These are phyloP conservation scores for Thielaviopsis punctulata DNA, from an alignment of 2,329 filamentous ascomycete species.

Conservation along the genomic window DNA sequence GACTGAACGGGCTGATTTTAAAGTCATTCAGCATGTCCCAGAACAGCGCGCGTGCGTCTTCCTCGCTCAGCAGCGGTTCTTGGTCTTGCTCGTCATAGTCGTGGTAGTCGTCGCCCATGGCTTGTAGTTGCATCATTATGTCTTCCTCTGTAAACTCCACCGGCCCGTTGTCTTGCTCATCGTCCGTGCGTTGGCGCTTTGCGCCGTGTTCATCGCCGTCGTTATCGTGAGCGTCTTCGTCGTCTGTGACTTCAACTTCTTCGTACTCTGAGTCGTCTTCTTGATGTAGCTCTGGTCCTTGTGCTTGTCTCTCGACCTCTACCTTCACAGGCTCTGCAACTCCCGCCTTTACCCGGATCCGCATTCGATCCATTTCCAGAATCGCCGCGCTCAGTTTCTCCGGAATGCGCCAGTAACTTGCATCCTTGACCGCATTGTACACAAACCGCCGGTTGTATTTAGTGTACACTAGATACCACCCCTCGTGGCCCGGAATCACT, in stretches of 20 bases:
- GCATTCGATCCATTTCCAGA: conserved; percentile 52
- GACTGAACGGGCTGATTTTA: conserved; percentile 67
- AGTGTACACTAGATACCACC: conserved; percentile 87
- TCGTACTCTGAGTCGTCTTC: conserved; percentile 46
- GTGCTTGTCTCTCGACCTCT: conserved; percentile 6
- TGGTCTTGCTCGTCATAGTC: conserved; percentile 41
- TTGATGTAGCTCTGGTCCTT: conserved; percentile 10
- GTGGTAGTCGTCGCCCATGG: conserved; percentile 72
- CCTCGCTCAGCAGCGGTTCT: conserved; percentile 51
- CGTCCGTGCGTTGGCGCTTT: conserved; percentile 45
- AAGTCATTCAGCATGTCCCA: conserved; percentile 73
- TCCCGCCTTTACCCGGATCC: conserved; percentile 40
- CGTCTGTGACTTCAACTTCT: conserved; percentile 44
- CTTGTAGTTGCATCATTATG: conserved; percentile 77
- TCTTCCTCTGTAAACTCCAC: conserved; percentile 88
- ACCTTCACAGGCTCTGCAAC: conserved; percentile 11
- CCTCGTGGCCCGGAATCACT: conserved; percentile 60
- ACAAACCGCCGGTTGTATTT: conserved; percentile 80
- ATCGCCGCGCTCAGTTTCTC: conserved; percentile 70
- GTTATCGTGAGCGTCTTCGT: conserved; percentile 29
- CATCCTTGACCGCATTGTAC: conserved; percentile 68
- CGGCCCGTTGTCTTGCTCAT: conserved; percentile 29
- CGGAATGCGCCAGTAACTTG: conserved; percentile 92
- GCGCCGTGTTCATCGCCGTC: conserved; percentile 25
- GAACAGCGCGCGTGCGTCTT: conserved; percentile 65